These are phyloP conservation scores for Aegilops sharonensis DNA, from an alignment of 176 grass and related monocot species.

Conservation along the genomic window DNA sequence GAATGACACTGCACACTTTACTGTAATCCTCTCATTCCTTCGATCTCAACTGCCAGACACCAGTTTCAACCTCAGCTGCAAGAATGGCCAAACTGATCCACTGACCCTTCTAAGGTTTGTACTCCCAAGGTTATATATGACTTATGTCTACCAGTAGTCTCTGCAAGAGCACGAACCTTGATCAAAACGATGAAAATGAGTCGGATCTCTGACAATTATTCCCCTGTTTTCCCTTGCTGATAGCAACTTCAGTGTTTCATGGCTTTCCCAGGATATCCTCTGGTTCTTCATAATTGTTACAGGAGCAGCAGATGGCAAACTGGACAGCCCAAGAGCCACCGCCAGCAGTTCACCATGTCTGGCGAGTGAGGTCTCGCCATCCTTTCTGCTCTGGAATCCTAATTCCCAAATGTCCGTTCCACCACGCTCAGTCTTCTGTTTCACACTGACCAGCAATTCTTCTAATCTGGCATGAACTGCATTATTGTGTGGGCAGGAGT, in stretches of 20 bases:
- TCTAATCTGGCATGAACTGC: constrained; percentile 37
- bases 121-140: neutral
- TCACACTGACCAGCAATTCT: constrained; percentile 45
- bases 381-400: constrained; percentile 55
- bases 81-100: neutral
- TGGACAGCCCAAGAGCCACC: constrained; percentile 49
- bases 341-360: constrained; percentile 67
- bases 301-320: constrained; percentile 31
- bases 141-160: constrained; percentile 66
- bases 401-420: constrained; percentile 46
- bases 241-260: constrained; percentile 65
- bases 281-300: constrained; percentile 83
- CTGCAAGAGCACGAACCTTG: constrained; percentile 71
- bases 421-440: constrained; percentile 46
- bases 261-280: constrained; percentile 66
- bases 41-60: neutral
- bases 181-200: constrained; percentile 69
- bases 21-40: neutral
- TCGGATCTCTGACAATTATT: constrained; percentile 68
- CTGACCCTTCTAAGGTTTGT: neutral
- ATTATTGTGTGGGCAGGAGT: constrained; percentile 20
- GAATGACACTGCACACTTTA: neutral
- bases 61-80: constrained; percentile 2
- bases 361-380: constrained; percentile 34
- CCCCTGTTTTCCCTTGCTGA: constrained; percentile 56